phyloP scores from a whole-genome alignment of 2,329 filamentous ascomycete species.

The Trichophyton simii region DNA sequence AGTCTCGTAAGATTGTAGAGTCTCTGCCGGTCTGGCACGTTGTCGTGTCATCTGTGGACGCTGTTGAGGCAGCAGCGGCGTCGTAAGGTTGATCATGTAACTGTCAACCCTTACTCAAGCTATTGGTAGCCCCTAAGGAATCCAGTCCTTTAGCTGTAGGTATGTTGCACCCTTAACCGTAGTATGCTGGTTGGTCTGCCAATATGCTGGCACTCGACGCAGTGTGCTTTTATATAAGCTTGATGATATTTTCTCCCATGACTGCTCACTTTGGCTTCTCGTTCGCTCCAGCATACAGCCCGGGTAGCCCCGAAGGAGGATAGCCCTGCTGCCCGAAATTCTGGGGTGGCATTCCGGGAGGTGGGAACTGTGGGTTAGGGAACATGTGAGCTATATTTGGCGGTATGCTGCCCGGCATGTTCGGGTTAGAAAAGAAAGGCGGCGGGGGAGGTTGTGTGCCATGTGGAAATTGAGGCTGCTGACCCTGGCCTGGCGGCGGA shows the following conservation, averaged over 20 bases:
- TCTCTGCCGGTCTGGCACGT: no score
- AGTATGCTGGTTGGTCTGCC: no score
- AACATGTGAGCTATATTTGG: constrained; percentile 10
- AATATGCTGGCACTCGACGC: no score
- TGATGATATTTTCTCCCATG: not conserved
- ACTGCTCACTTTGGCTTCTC: not conserved
- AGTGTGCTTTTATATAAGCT: not conserved
- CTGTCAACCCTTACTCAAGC: no score
- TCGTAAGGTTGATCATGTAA: no score
- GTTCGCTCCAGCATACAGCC: not conserved
- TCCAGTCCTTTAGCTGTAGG: no score
- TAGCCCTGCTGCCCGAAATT: constrained; percentile 13
- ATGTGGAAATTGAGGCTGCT: constrained; percentile 16
- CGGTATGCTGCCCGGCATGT: constrained; percentile 14
- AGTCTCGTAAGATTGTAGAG: no score
- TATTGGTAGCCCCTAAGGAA: no score
- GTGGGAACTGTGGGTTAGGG: constrained; percentile 7
- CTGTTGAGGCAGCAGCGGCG: no score
- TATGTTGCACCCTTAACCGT: no score
- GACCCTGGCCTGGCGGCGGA: constrained; percentile 6
- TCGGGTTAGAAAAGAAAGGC: constrained; percentile 7
- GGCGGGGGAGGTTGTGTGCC: constrained; percentile 4
- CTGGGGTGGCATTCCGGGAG: constrained; percentile 6
- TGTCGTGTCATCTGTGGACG: no score
- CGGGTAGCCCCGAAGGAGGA: constrained; percentile 19